These are phyloP conservation scores for Friedmanniomyces endolithicus DNA, from an alignment of 495 filamentous ascomycete genomes.

Conservation along the genomic window DNA sequence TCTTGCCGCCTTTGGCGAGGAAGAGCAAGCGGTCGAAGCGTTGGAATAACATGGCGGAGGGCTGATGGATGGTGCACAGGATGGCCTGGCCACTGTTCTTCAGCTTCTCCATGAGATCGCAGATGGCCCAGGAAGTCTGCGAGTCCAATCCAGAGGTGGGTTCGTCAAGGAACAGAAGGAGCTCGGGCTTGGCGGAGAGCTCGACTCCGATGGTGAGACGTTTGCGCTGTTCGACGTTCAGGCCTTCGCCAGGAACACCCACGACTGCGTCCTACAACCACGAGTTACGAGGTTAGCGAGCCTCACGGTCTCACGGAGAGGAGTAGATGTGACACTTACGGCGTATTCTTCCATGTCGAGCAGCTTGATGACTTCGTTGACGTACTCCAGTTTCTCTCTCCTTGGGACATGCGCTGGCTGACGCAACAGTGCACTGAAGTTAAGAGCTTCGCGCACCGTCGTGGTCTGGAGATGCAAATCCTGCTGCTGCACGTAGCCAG, in stretches of 20 bases:
- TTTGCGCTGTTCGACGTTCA: conserved; percentile 70
- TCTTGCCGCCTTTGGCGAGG: conserved; percentile 63
- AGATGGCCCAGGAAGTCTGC: conserved; percentile 23
- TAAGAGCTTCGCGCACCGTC: conserved; percentile 75
- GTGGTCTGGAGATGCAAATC: conserved; percentile 79
- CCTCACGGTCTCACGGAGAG: too few relatives aligned
- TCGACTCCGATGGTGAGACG: conserved; percentile 29
- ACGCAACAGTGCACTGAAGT: conserved; percentile 72
- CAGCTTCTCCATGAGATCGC: conserved; percentile 23
- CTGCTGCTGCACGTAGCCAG: conserved; percentile 91
- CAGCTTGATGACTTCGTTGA: conserved; percentile 81
- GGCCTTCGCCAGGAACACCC: conserved; percentile 73
- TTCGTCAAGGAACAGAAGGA: conserved; percentile 29
- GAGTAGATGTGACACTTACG: too few relatives aligned
- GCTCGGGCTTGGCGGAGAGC: conserved; percentile 24
- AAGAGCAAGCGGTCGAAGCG: conserved; percentile 84
- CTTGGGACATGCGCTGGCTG: conserved; percentile 59
- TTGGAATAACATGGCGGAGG: conserved; percentile 79
- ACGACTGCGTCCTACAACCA: conserved; percentile 55
- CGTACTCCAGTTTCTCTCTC: conserved; percentile 71
- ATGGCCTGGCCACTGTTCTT: conserved; percentile 24
- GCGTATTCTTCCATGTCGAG: conserved; percentile 81
- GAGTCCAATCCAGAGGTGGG: conserved; percentile 29
- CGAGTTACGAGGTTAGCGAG: too few relatives aligned
- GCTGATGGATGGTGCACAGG: conserved; percentile 56